A percentile compares a stretch with the other conserved stretches of the same genome.
Evolutionary conservation across 169 alveolate species (phyloP).

Genomic region (Cryptosporidium bovis): DNA sequence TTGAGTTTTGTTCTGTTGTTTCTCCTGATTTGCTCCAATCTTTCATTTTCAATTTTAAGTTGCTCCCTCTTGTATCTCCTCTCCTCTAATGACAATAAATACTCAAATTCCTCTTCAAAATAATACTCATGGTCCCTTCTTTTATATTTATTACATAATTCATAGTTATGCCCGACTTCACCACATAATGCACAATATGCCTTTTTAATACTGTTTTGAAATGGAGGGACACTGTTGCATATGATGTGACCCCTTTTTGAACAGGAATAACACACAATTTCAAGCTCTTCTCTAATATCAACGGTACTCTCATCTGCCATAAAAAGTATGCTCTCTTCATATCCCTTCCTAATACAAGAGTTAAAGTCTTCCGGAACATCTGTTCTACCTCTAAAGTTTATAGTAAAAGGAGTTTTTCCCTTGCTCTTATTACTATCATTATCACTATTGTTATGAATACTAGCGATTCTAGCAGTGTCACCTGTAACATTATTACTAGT

Average conservation of each 20-base stretch:
- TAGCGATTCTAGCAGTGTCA: too few species aligned
- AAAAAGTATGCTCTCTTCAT: constrained; percentile 19
- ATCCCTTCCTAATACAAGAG: constrained; percentile 33
- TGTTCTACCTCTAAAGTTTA: background rate
- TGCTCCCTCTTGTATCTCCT: background rate
- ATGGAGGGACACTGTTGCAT: constrained; percentile 32
- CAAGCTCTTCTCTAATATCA: background rate
- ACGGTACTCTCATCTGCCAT: constrained; percentile 10
- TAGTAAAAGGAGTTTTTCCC: too few species aligned
- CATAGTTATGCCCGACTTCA: constrained; percentile 25
- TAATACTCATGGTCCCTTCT: background rate
- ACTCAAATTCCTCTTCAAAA: background rate
- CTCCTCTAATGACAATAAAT: background rate
- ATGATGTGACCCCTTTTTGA: constrained; percentile 25
- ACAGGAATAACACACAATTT: constrained; percentile 24
- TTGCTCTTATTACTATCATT: too few species aligned
- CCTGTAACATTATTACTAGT: too few species aligned
- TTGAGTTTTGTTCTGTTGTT: background rate
- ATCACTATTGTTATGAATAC: too few species aligned
- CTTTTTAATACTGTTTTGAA: background rate
- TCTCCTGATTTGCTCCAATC: background rate
- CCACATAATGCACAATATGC: constrained; percentile 54
- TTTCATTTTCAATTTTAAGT: background rate
- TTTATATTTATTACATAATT: constrained; percentile 13
- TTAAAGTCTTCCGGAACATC: background rate